Conservation (phyloP, 768 basidiomycete species). For the Lentinula guzmanii region DNA sequence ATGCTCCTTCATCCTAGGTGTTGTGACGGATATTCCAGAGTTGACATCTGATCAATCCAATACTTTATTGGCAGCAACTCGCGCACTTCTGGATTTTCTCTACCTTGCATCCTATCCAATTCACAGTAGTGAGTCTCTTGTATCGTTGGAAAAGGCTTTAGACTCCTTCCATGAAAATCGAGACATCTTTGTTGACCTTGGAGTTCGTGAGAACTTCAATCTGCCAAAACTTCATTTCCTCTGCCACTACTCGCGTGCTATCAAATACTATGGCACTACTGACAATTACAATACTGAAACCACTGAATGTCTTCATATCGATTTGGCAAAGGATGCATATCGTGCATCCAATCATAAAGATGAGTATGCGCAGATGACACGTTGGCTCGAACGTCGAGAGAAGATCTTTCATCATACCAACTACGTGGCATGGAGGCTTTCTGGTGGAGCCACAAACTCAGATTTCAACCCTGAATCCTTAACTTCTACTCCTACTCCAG, state of each 20-base stretch:
- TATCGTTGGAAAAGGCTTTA: slow-evolving; percentile 13
- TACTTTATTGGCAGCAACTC: slow-evolving; percentile 13
- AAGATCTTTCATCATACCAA: neutral
- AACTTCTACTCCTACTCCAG: neutral
- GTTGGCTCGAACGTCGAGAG: neutral
- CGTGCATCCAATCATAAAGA: slow-evolving; percentile 21
- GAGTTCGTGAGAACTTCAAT: slow-evolving; percentile 19
- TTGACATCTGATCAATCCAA: neutral
- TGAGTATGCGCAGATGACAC: slow-evolving; percentile 14
- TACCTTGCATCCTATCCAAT: slow-evolving; percentile 23
- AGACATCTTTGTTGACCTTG: slow-evolving; percentile 20
- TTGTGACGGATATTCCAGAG: slow-evolving; percentile 15
- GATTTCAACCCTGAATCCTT: too few species aligned
- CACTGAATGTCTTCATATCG: slow-evolving; percentile 19
- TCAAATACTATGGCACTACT: slow-evolving; percentile 16
- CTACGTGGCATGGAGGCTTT: slow-evolving; percentile 1
- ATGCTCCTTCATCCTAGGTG: slow-evolving; percentile 14
- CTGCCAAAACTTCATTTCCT: slow-evolving; percentile 21
- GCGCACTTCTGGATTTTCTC: slow-evolving; percentile 26
- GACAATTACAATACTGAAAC: slow-evolving; percentile 22
- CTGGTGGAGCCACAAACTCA: neutral
- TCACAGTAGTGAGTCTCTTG: slow-evolving; percentile 19
- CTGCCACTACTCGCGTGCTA: slow-evolving; percentile 15
- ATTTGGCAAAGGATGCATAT: slow-evolving; percentile 17
- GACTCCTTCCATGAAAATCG: slow-evolving; percentile 26